Conservation (phyloP, 495 filamentous ascomycete species). For the Penicillium mononematosum region DNA sequence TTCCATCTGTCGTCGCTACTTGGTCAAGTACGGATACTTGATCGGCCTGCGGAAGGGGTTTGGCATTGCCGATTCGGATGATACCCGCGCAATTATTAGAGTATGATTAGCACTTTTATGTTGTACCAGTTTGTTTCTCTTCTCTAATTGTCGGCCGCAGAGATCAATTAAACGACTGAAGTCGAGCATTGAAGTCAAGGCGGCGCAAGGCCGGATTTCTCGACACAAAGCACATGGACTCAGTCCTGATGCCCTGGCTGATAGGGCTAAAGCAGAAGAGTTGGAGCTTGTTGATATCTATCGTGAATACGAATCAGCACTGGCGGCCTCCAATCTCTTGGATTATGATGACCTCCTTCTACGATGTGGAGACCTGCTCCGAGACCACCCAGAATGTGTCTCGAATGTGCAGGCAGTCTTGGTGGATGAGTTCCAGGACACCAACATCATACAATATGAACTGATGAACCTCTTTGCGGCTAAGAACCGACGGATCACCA, state of each 20-base stretch:
- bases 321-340: constrained; percentile 76
- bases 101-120: constrained; percentile 22
- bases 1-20: constrained; percentile 83
- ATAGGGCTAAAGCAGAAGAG: constrained; percentile 50
- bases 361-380: constrained; percentile 78
- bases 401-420: constrained; percentile 88
- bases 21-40: constrained; percentile 79
- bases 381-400: constrained; percentile 76
- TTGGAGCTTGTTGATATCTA: constrained; percentile 75
- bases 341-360: constrained; percentile 96
- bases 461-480: constrained; percentile 89
- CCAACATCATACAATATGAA: constrained; percentile 92
- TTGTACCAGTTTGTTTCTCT: constrained; percentile 9
- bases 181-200: constrained; percentile 64
- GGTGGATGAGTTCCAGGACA: constrained; percentile 98
- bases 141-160: constrained; percentile 31
- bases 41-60: constrained; percentile 83
- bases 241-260: constrained; percentile 43
- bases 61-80: constrained; percentile 86
- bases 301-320: constrained; percentile 70
- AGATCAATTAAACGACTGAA: constrained; percentile 77
- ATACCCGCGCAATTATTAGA: constrained; percentile 70
- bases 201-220: constrained; percentile 75
- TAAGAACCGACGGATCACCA: constrained; percentile 70
- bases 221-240: constrained; percentile 76